These are phyloP conservation scores for Pseudognaphalium luteoalbum DNA, from an alignment of 129 eudicot species.

Conservation along the genomic window DNA sequence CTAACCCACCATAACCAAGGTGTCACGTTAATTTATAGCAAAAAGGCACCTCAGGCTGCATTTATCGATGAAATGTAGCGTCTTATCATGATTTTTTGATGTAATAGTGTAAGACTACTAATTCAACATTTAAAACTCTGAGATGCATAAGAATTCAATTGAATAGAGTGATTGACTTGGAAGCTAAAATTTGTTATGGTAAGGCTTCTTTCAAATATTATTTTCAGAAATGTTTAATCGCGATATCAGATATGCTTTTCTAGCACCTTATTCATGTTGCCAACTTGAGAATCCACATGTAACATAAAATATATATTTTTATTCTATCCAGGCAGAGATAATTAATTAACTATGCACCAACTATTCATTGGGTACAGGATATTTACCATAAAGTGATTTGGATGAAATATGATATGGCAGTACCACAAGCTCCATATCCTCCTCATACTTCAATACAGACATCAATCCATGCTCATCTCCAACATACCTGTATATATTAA, in stretches of 20 bases:
- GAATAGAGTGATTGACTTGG: no score
- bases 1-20: neutral
- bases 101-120: no score
- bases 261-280: neutral
- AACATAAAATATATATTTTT: constrained; percentile 2
- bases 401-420: constrained; percentile 70
- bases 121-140: no score
- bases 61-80: neutral
- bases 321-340: neutral
- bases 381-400: constrained; percentile 63
- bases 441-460: constrained; percentile 71
- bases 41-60: neutral
- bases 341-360: neutral
- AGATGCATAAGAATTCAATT: no score
- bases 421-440: constrained; percentile 54
- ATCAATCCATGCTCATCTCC: constrained; percentile 90
- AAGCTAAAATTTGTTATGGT: no score
- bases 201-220: neutral
- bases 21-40: neutral
- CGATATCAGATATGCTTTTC: neutral
- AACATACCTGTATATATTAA: constrained; percentile 60
- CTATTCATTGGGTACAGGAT: constrained; percentile 4
- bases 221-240: neutral
- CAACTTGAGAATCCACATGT: neutral
- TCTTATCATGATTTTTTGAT: no score